Conservation (phyloP, 768 basidiomycete genomes). For the Kwoniella sp. region DNA sequence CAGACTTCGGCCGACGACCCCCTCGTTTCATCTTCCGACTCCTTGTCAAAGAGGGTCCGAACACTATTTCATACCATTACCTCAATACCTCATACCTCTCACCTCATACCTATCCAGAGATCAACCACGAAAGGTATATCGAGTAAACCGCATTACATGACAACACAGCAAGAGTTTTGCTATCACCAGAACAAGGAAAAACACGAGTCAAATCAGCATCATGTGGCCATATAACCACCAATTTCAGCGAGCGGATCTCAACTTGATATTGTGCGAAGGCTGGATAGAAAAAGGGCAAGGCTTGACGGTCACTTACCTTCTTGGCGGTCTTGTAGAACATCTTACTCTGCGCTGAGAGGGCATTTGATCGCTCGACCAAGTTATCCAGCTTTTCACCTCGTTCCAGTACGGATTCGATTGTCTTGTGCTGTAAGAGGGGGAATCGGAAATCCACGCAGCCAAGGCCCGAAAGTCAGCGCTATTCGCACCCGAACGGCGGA, state of each 20-base stretch:
- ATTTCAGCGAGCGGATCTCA: too few species aligned
- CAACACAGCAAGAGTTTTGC: constrained; percentile 94
- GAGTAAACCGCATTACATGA: constrained; percentile 56
- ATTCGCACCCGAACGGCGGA: too few species aligned
- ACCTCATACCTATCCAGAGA: too few species aligned
- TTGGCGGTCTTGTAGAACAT: constrained; percentile 99
- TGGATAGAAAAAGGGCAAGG: too few species aligned
- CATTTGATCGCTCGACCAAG: constrained; percentile 88
- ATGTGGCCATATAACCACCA: too few species aligned
- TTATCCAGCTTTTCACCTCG: constrained; percentile 96
- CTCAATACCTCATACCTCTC: too few species aligned
- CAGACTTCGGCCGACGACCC: too few species aligned
- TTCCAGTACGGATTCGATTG: constrained; percentile 93
- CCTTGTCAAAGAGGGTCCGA: too few species aligned
- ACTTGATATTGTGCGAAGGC: neutral
- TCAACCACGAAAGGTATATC: neutral
- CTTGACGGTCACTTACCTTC: constrained; percentile 84
- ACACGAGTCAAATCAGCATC: neutral
- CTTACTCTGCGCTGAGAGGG: constrained; percentile 85
- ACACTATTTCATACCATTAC: too few species aligned
- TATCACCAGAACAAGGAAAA: constrained; percentile 47
- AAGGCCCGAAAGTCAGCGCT: neutral
- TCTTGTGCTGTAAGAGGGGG: constrained; percentile 77
- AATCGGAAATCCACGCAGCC: neutral
- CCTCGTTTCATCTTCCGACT: too few species aligned